Evolutionary conservation across 441 rosid genomes (phyloP), one percentile per base, ranked within the genome.

Genomic region (Corymbia citriodora): DNA sequence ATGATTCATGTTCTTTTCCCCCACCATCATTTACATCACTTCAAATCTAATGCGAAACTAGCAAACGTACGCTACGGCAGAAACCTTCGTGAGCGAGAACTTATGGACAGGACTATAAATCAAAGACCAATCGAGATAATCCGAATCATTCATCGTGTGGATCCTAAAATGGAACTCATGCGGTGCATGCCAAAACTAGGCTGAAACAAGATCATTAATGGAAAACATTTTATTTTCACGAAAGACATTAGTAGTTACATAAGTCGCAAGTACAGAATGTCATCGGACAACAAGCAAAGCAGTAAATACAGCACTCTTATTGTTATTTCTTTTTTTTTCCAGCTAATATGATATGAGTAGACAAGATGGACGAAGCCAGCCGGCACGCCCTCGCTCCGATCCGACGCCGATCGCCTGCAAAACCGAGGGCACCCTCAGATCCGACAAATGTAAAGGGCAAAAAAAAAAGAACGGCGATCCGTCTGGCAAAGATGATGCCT

Each of bases 11-110:
- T 2, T 57, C 29, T 2, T 59, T 23, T 10, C 14, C 29, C 13
- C 63, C 0, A 0, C 6, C 0, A 59, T 2, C 63, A 25, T 59
- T 23, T 25, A 4, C 63, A 59, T 59, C n/a, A 4, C 29, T 23
- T 25, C 29, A 59, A 59, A 59, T 59, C 63, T 59, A 59, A 23
- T 59, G 10, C 29, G 10, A 57, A 57, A 57, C 29, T 0, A 57
- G 63, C 29, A 23, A 4, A 10, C 3, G 63, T 4, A 23, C 4
- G 63, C 13, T 23, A 23, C 3, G 3, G 29, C 29, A 6, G 1
- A 23, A 57, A 57, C 63, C 27, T 23, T 54, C 4, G 63, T 0
- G 13, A 23, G 13, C 63, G 3, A 57, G 29, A 23, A 10, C 29
- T 57, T 2, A 57, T 57, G 3, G 63, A 57, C 3, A 29, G 29